phyloP scores from a whole-genome alignment of 805 yeast species.

The Ogataea nakhonphanomensis region DNA sequence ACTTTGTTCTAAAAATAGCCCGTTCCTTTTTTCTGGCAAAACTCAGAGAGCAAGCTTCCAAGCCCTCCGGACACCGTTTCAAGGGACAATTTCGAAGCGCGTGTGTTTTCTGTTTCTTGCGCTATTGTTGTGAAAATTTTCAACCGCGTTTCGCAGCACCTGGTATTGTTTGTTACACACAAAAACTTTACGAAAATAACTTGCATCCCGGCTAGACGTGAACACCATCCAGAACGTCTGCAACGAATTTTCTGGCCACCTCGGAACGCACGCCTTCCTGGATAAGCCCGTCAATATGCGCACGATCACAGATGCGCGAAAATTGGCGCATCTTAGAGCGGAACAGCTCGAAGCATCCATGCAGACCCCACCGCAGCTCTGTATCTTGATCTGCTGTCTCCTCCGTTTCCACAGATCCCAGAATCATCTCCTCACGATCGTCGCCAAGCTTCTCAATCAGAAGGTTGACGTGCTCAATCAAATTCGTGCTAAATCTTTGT shows the following conservation, averaged over 20 bases:
- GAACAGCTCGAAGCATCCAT: constrained; percentile 15
- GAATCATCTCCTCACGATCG: constrained; percentile 8
- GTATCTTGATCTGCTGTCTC: constrained; percentile 23
- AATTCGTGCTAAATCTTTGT: not conserved
- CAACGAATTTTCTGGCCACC: constrained; percentile 9
- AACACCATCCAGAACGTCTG: constrained; percentile 4
- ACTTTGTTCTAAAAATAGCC: constrained; percentile 1
- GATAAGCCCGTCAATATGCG: constrained; percentile 1
- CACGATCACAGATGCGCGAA: not conserved
- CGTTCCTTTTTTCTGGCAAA: not conserved
- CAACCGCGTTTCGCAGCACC: constrained; percentile 6
- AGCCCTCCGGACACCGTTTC: constrained; percentile 1
- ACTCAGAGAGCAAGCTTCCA: too few relatives aligned
- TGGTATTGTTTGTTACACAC: not conserved
- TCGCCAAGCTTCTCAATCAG: constrained; percentile 16
- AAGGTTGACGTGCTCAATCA: constrained; percentile 18
- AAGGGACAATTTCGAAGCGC: not conserved
- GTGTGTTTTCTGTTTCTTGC: constrained; percentile 3
- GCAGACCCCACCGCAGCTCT: constrained; percentile 43
- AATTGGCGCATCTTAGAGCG: constrained; percentile 14
- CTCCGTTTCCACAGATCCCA: constrained; percentile 8
- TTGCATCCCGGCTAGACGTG: not conserved
- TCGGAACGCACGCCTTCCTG: constrained; percentile 8
- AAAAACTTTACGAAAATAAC: not conserved
- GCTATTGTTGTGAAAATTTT: constrained; percentile 1